Percentiles rank a stretch among this genome's conserved stretches.
Evolutionary conservation across 148 eudicot species (phyloP).

Genomic region (Vaccinium darrowii): DNA sequence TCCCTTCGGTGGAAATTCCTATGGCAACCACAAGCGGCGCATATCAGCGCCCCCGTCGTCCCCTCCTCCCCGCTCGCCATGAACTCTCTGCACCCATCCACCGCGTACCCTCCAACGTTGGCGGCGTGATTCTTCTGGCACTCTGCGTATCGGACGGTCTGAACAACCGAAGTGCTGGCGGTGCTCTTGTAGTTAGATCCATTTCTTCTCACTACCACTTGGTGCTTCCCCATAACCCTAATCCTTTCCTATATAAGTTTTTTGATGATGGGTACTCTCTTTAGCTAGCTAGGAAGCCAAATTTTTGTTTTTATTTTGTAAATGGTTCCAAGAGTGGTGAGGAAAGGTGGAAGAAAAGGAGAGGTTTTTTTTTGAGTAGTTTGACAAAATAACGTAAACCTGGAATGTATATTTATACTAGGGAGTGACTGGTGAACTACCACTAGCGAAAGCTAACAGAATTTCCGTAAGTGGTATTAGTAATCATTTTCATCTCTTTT

Average conservation of each 20-base stretch:
- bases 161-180: slow-evolving; percentile 13
- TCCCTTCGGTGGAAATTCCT: slow-evolving; percentile 69
- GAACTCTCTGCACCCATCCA: slow-evolving; percentile 88
- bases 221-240: slow-evolving; percentile 53
- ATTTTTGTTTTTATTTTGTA: neutral
- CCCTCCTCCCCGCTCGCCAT: slow-evolving; percentile 67
- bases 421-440: slow-evolving; percentile 17
- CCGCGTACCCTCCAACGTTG: slow-evolving; percentile 70
- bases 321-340: neutral
- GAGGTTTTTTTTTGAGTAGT: neutral
- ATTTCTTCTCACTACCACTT: slow-evolving; percentile 47
- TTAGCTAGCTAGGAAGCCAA: neutral
- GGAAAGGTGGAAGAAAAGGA: slow-evolving; percentile 6
- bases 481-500: slow-evolving; percentile 11
- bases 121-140: slow-evolving; percentile 87
- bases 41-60: slow-evolving; percentile 39
- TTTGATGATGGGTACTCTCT: too few species aligned
- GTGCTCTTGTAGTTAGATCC: slow-evolving; percentile 21
- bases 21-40: slow-evolving; percentile 87
- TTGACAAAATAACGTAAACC: slow-evolving; percentile 4
- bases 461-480: neutral
- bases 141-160: slow-evolving; percentile 48
- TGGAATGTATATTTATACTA: slow-evolving; percentile 16
- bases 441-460: slow-evolving; percentile 5
- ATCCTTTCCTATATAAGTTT: neutral